Percentiles rank a stretch among this genome's conserved stretches.
These are phyloP conservation scores for Hirschioporus abietinus DNA, from an alignment of 768 basidiomycete genomes.

Conservation along the genomic window DNA sequence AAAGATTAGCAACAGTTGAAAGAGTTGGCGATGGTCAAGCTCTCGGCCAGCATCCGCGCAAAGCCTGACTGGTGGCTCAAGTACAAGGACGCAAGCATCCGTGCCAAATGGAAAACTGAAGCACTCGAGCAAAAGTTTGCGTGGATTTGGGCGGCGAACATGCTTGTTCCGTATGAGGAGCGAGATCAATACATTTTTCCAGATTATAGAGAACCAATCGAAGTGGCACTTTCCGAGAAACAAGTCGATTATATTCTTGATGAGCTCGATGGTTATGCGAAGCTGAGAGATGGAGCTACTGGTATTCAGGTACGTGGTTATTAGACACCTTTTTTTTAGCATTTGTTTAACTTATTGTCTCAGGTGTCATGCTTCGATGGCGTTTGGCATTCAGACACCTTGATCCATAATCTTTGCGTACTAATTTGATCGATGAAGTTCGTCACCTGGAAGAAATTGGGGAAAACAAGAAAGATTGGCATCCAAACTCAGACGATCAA, in stretches of 20 bases:
- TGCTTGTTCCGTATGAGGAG: background rate
- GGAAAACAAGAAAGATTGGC: constrained; percentile 26
- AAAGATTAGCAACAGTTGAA: constrained; percentile 3
- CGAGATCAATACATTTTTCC: background rate
- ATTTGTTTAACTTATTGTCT: background rate
- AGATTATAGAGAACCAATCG: background rate
- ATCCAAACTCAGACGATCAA: constrained; percentile 24
- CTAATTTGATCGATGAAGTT: constrained; percentile 12
- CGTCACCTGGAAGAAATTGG: constrained; percentile 20
- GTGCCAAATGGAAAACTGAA: constrained; percentile 11
- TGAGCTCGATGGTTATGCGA: constrained; percentile 17
- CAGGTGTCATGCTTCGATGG: constrained; percentile 13
- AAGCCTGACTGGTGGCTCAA: constrained; percentile 16
- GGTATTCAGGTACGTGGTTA: constrained; percentile 16
- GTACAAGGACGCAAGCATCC: constrained; percentile 4
- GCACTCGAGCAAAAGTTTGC: constrained; percentile 3
- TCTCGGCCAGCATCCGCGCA: constrained; percentile 13
- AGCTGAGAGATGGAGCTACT: constrained; percentile 13
- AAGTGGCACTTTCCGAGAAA: constrained; percentile 2
- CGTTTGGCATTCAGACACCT: constrained; percentile 20
- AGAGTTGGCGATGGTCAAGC: constrained; percentile 13
- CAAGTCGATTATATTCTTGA: constrained; percentile 17
- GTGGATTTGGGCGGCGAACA: background rate
- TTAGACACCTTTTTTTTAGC: background rate
- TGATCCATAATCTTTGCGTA: constrained; percentile 16